These are phyloP conservation scores for Aspergillus homomorphus DNA, from an alignment of 495 filamentous ascomycete genomes.

Conservation along the genomic window DNA sequence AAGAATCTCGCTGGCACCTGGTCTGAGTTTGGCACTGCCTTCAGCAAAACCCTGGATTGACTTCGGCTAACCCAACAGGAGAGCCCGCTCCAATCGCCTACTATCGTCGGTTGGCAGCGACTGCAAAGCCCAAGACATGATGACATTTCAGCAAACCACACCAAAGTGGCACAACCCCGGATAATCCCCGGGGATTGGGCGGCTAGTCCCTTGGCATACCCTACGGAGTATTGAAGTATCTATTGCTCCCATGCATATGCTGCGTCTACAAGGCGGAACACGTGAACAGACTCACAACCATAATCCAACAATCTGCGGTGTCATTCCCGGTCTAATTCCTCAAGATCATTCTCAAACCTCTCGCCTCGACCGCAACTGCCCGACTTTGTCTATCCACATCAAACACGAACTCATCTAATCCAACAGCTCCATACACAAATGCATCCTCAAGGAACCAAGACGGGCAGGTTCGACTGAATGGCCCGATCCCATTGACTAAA, in stretches of 20 bases:
- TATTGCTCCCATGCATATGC: neutral
- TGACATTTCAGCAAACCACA: neutral
- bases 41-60: neutral
- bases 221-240: neutral
- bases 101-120: neutral
- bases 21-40: neutral
- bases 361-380: neutral
- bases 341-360: neutral
- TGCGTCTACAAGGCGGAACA: neutral
- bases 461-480: slow-evolving; percentile 21
- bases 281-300: neutral
- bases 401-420: slow-evolving; percentile 43
- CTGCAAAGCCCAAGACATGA: neutral
- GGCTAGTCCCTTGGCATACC: neutral
- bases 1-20: neutral
- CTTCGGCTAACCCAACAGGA: neutral
- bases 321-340: neutral
- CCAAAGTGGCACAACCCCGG: neutral
- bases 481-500: slow-evolving; percentile 16
- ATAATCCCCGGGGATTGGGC: neutral
- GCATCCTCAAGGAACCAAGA: slow-evolving; percentile 30
- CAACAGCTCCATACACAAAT: slow-evolving; percentile 30
- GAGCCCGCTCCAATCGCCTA: neutral
- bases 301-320: no score
- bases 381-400: slow-evolving; percentile 16